Evolutionary conservation across 2,329 filamentous ascomycete genomes (phyloP), one percentile per base, ranked within the genome.

Genomic region (Pseudogymnoascus sp.): DNA sequence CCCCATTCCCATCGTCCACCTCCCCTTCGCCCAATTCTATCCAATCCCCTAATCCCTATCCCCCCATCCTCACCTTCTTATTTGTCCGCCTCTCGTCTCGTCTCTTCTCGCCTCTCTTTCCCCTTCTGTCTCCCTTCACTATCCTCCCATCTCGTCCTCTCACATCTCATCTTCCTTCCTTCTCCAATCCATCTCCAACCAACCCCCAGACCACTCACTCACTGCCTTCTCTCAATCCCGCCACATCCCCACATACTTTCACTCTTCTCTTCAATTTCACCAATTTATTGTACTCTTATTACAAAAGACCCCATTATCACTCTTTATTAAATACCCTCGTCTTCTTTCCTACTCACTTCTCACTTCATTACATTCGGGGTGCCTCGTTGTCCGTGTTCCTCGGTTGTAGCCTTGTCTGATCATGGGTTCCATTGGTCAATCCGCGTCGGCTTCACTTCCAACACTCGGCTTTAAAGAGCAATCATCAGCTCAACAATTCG

Each of bases 51-150:
- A 31, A 35, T 38, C 26, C 38, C 61, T 49, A 59, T 62, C 61
- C 11, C 33, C 33, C 33, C 38, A 60, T 55, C 62, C 63, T 39
- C 29, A 39, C 26, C 59, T 37, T 58, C 58, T 45, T 58, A 41
- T 52, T 59, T 52, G 35, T 63, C 43, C 39, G 14, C 29, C 35
- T 62, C 62, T 63, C 58, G 16, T 45, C 38, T 63, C 43, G 39
- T 65, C 62, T 60, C 49, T 55, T 38, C 43, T 41, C 19, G 38
- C 38, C 61, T 45, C 49, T 33, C 16, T 21, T 38, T 19, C 21
- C 52, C 35, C 63, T 41, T 59, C 60, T 38, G 45, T 61, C 21
- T 55, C 41, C 14, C 49, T 59, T 43, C 23, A 45, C 33, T 64
- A 43, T 60, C 58, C 45, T 35, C 41, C 59, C 59, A 43, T 59